Conservation (phyloP, 345 rosid genomes). For the Hibiscus syriacus region DNA sequence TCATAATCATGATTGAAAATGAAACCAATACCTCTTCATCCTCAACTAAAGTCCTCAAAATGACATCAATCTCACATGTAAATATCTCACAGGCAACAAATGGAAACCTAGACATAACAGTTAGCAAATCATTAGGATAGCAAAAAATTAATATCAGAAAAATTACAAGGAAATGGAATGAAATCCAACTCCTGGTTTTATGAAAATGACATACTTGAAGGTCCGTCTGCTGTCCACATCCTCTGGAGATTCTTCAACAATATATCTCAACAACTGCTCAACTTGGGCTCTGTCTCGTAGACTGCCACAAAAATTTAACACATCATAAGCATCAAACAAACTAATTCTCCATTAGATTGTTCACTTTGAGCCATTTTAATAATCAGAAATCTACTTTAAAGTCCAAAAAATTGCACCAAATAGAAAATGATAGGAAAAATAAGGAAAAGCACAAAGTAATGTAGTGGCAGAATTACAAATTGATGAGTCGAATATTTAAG, state of each 20-base stretch:
- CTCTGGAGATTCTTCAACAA: constrained; percentile 70
- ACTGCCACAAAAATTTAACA: constrained; percentile 34
- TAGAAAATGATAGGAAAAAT: not conserved
- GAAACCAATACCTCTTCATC: constrained; percentile 67
- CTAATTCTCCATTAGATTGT: not conserved
- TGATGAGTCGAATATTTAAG: constrained; percentile 87
- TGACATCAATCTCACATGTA: constrained; percentile 96
- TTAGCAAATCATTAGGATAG: constrained; percentile 12
- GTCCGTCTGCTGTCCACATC: constrained; percentile 83
- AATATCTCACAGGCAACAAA: constrained; percentile 94
- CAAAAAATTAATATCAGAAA: not conserved
- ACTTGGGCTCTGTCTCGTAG: constrained; percentile 87
- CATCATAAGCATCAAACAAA: constrained; percentile 14
- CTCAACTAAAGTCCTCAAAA: constrained; percentile 86
- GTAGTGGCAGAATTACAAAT: constrained; percentile 43
- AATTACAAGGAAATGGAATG: not conserved
- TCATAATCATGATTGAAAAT: constrained; percentile 5
- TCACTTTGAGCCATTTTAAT: not conserved
- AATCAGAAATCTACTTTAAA: not conserved
- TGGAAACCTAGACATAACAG: constrained; percentile 57
- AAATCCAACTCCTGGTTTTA: constrained; percentile 1
- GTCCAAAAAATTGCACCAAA: not conserved
- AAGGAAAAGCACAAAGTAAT: not conserved
- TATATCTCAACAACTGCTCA: constrained; percentile 76
- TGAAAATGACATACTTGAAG: constrained; percentile 57